These are phyloP conservation scores for Boletellus deceptivus DNA, from an alignment of 1,284 basidiomycete species.

Conservation along the genomic window DNA sequence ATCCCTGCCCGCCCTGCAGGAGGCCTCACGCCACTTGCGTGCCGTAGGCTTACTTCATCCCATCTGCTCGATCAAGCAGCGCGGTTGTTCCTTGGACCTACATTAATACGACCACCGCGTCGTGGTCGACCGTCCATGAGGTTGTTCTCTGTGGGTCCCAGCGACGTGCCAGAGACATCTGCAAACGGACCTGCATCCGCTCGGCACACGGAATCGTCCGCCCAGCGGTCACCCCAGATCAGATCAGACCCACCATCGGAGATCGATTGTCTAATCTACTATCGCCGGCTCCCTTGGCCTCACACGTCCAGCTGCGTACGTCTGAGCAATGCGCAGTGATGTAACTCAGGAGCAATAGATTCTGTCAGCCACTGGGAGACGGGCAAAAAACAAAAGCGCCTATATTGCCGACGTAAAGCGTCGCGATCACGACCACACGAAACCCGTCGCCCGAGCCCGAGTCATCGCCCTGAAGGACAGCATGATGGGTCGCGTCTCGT, in stretches of 20 bases:
- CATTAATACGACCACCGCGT: not conserved
- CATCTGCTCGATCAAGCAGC: slow-evolving; percentile 2
- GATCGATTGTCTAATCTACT: slow-evolving; percentile 1
- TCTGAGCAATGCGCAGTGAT: slow-evolving; percentile 7
- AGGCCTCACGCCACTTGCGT: slow-evolving; percentile 18
- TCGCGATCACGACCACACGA: slow-evolving; percentile 2
- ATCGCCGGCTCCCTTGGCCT: not conserved
- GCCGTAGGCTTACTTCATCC: slow-evolving; percentile 10
- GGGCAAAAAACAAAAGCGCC: slow-evolving; percentile 12
- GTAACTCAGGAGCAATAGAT: slow-evolving; percentile 12
- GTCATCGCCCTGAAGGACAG: no score
- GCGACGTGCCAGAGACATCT: not conserved
- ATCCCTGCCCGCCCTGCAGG: slow-evolving; percentile 7
- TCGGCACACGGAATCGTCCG: no score
- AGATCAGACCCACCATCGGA: slow-evolving; percentile 6
- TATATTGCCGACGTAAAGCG: slow-evolving; percentile 25
- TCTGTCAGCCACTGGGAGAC: slow-evolving; percentile 5
- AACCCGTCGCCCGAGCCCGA: no score
- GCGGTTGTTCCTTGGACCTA: slow-evolving; percentile 21
- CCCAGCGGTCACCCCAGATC: not conserved
- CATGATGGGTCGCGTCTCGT: no score
- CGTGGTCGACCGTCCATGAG: not conserved
- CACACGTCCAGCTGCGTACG: not conserved
- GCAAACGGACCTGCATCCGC: not conserved
- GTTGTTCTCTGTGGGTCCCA: slow-evolving; percentile 6